phyloP scores from a whole-genome alignment of 257 asterid species.

The Solanum dulcamara region DNA sequence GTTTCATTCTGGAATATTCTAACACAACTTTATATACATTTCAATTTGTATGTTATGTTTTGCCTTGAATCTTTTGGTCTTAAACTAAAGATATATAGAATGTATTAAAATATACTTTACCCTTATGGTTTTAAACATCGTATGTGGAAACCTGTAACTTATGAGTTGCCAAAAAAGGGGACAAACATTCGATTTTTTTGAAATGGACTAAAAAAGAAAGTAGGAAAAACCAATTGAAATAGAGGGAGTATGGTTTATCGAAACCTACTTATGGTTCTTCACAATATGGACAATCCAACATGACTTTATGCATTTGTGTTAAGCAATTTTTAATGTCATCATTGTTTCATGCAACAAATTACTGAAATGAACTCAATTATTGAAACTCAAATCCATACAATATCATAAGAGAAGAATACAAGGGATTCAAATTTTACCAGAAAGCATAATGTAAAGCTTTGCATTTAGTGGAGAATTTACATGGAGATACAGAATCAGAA shows the following conservation, averaged over 20 bases:
- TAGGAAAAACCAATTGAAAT: no score
- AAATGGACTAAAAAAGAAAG: no score
- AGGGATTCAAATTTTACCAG: neutral
- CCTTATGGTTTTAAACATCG: no score
- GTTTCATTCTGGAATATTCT: neutral
- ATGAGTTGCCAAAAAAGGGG: no score
- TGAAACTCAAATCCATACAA: neutral
- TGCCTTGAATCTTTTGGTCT: no score
- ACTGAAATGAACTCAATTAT: neutral
- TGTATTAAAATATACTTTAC: no score
- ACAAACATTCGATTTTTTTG: no score
- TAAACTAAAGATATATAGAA: no score
- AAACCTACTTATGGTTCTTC: neutral
- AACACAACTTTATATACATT: no score
- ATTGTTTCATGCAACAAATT: neutral
- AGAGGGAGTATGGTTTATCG: neutral
- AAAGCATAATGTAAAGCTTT: neutral
- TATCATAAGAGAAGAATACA: neutral
- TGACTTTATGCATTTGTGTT: neutral
- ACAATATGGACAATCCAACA: neutral
- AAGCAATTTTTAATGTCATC: neutral
- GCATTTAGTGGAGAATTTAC: neutral
- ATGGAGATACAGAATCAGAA: neutral
- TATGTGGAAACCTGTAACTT: no score
- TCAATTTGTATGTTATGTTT: no score